A percentile compares a stretch with the other conserved stretches of the same genome.
Conservation (phyloP, 768 basidiomycete species). For the Boletus pseudo-olivaceus region DNA sequence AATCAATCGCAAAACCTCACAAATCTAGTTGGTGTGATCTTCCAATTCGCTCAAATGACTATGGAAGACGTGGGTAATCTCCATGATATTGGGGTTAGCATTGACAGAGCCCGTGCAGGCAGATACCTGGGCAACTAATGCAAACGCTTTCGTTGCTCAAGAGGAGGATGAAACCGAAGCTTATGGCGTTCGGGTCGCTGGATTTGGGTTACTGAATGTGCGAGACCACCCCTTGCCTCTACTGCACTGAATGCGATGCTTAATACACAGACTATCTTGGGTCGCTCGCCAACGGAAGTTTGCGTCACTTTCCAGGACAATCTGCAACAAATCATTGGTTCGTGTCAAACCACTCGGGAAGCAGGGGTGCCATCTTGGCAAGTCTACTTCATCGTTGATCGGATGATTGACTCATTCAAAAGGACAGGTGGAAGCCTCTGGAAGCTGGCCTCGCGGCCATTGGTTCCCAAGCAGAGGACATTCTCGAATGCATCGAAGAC, state of each 20-base stretch:
- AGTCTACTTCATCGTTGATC: constrained; percentile 15
- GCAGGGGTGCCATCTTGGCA: constrained; percentile 63
- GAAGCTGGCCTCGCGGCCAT: constrained; percentile 82
- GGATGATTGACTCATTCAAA: constrained; percentile 1
- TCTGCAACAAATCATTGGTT: constrained; percentile 52
- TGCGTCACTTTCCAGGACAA: constrained; percentile 50
- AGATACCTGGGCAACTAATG: constrained; percentile 84
- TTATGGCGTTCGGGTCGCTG: constrained; percentile 80
- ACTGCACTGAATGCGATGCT: constrained; percentile 6
- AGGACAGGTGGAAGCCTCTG: constrained; percentile 82
- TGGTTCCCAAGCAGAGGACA: constrained; percentile 74
- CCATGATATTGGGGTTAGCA: not conserved
- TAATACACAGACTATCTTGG: constrained; percentile 50
- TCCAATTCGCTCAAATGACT: constrained; percentile 83
- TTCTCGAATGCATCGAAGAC: constrained; percentile 75
- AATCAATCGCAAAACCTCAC: constrained; percentile 37
- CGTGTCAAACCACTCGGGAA: constrained; percentile 54
- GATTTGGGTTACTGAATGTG: constrained; percentile 81
- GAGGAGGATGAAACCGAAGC: constrained; percentile 87
- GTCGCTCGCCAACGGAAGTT: constrained; percentile 50
- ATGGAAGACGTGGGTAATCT: constrained; percentile 69
- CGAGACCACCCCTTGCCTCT: constrained; percentile 2
- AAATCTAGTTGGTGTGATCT: constrained; percentile 50
- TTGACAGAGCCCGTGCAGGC: constrained; percentile 50
- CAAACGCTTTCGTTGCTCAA: constrained; percentile 90